Percentiles rank a stretch among this genome's conserved stretches.
These are phyloP conservation scores for Ogataea paraovalis DNA, from an alignment of 805 yeast species.

Conservation along the genomic window DNA sequence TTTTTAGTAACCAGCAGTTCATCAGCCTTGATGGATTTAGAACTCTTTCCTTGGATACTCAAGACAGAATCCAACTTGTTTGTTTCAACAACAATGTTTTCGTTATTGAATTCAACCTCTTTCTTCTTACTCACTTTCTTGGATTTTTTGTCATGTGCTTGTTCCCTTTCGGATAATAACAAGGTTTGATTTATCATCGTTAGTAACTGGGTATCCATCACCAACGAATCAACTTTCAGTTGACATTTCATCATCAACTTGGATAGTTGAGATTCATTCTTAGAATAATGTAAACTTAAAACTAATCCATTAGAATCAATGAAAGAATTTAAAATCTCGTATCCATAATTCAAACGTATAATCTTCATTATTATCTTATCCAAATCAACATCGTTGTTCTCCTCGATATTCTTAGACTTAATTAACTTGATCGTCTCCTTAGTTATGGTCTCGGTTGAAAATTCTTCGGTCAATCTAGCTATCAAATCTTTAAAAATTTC, in stretches of 20 bases:
- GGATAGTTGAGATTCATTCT: conserved; percentile 41
- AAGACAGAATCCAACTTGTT: conserved; percentile 24
- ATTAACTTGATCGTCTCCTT: conserved; percentile 38
- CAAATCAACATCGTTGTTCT: conserved; percentile 29
- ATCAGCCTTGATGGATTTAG: conserved; percentile 25
- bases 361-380: conserved; percentile 45
- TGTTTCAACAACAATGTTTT: conserved; percentile 23
- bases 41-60: conserved; percentile 19
- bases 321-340: conserved; percentile 57
- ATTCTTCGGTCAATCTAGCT: conserved; percentile 62
- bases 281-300: conserved; percentile 56
- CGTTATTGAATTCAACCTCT: conserved; percentile 29
- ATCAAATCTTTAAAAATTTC: conserved; percentile 68
- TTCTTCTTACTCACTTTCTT: conserved; percentile 19
- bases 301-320: conserved; percentile 69
- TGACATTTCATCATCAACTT: conserved; percentile 47
- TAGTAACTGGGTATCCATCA: conserved; percentile 39
- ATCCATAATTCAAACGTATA: conserved; percentile 46
- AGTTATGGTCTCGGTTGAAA: conserved; percentile 56
- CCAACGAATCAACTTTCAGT: conserved; percentile 31
- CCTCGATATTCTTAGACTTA: conserved; percentile 14
- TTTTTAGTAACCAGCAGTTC: conserved; percentile 32
- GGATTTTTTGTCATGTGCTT: conserved; percentile 7
- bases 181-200: conserved; percentile 45
- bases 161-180: conserved; percentile 19